phyloP scores from a whole-genome alignment of 2,329 filamentous ascomycete species.

The Fusarium veterinarium region DNA sequence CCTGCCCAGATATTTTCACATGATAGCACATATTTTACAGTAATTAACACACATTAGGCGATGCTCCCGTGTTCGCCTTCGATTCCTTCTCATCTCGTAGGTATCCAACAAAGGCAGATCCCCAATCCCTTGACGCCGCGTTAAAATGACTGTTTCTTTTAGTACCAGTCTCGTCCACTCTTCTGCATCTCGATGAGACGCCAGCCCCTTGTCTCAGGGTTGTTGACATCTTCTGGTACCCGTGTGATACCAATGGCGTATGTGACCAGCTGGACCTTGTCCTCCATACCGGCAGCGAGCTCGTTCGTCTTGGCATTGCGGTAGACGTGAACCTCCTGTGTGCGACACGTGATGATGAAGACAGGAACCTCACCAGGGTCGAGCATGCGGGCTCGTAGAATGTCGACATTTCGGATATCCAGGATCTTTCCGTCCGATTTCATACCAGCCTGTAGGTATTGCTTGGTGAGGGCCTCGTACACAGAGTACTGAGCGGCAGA shows the following conservation, averaged over 20 bases:
- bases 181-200: constrained; percentile 98
- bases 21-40: constrained; percentile 49
- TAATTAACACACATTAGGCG: constrained; percentile 48
- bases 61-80: constrained; percentile 14
- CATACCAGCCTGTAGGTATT: constrained; percentile 92
- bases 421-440: constrained; percentile 95
- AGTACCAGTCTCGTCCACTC: constrained; percentile 88
- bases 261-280: constrained; percentile 97
- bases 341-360: constrained; percentile 96
- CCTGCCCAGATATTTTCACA: constrained; percentile 43
- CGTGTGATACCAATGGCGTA: constrained; percentile 97
- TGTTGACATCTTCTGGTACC: constrained; percentile 94
- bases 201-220: constrained; percentile 97
- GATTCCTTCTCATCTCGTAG: constrained; percentile 27
- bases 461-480: constrained; percentile 95
- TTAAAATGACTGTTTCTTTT: constrained; percentile 43
- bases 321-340: constrained; percentile 98
- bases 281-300: constrained; percentile 96
- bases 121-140: constrained; percentile 41
- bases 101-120: constrained; percentile 39
- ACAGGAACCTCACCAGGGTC: constrained; percentile 91
- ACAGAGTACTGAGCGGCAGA: constrained; percentile 96
- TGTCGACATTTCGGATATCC: constrained; percentile 94
- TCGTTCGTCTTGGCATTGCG: constrained; percentile 89
- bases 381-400: constrained; percentile 81